Conservation (phyloP, 441 rosid genomes). For the Euphorbia celastroides region DNA sequence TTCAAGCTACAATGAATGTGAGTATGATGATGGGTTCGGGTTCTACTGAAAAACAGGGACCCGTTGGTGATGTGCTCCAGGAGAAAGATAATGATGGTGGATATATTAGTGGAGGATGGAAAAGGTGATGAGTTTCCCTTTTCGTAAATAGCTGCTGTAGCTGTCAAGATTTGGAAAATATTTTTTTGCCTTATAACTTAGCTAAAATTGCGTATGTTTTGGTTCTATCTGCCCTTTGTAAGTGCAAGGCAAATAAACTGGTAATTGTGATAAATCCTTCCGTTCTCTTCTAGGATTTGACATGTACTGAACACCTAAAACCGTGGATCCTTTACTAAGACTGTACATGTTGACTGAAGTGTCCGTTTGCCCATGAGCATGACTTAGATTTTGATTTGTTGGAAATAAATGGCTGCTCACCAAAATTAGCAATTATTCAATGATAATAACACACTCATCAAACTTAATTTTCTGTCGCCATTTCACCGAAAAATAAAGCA, state of each 20-base stretch:
- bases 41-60: slow-evolving; percentile 39
- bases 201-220: background rate
- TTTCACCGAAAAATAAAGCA: background rate
- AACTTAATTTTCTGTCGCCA: background rate
- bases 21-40: slow-evolving; percentile 83
- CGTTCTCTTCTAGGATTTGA: too few relatives aligned
- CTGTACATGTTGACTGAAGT: background rate
- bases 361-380: background rate
- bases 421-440: background rate
- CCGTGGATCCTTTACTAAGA: too few relatives aligned
- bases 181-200: background rate
- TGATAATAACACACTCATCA: background rate
- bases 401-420: background rate
- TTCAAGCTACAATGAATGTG: slow-evolving; percentile 23
- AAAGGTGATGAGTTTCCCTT: slow-evolving; percentile 44
- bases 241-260: background rate
- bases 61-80: slow-evolving; percentile 30
- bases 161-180: too few relatives aligned
- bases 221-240: background rate
- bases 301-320: too few relatives aligned
- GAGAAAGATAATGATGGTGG: slow-evolving; percentile 71
- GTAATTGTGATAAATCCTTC: background rate
- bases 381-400: background rate
- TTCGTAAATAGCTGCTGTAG: slow-evolving; percentile 12
- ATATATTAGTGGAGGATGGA: slow-evolving; percentile 80